Conservation (phyloP, 2,329 filamentous ascomycete genomes). For the Leptographium flavum region DNA sequence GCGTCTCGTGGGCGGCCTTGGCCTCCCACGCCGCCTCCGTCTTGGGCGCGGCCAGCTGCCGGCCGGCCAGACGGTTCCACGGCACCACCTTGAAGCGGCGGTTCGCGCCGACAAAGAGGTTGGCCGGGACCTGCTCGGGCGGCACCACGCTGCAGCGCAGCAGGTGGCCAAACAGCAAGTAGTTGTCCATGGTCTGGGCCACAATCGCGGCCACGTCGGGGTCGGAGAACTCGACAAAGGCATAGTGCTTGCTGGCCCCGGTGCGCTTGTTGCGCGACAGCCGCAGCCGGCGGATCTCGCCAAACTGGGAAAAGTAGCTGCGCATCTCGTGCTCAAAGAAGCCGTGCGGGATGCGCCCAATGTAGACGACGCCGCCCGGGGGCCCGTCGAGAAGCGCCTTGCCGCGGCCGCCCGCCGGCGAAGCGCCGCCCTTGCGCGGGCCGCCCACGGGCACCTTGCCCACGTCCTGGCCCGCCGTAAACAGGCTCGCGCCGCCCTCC, state of each 20-base stretch:
- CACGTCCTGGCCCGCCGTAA: conserved; percentile 12
- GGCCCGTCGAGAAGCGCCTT: conserved; percentile 20
- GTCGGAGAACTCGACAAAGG: conserved; percentile 81
- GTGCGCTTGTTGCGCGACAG: conserved; percentile 87
- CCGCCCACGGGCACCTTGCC: conserved; percentile 9
- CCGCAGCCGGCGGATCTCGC: conserved; percentile 61
- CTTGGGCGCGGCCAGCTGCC: conserved; percentile 57
- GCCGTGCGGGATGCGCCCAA: conserved; percentile 56
- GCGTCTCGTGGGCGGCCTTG: conserved; percentile 59
- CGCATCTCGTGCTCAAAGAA: conserved; percentile 97
- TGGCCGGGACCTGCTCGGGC: conserved; percentile 60
- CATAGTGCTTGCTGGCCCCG: conserved; percentile 83
- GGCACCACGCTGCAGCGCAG: conserved; percentile 62
- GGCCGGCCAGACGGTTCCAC: conserved; percentile 72
- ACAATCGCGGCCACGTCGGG: conserved; percentile 74
- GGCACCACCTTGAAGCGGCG: conserved; percentile 75
- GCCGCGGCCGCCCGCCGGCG: background rate
- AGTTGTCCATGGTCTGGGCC: conserved; percentile 93
- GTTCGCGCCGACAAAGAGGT: conserved; percentile 83
- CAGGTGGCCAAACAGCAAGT: conserved; percentile 87
- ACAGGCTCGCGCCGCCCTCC: conserved; percentile 8
- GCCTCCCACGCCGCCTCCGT: conserved; percentile 66
- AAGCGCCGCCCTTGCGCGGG: background rate
- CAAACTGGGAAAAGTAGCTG: conserved; percentile 89
- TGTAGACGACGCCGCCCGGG: conserved; percentile 64